Evolutionary conservation across 108 stramenopile species (phyloP).

Genomic region (Skeletonema costatum): DNA sequence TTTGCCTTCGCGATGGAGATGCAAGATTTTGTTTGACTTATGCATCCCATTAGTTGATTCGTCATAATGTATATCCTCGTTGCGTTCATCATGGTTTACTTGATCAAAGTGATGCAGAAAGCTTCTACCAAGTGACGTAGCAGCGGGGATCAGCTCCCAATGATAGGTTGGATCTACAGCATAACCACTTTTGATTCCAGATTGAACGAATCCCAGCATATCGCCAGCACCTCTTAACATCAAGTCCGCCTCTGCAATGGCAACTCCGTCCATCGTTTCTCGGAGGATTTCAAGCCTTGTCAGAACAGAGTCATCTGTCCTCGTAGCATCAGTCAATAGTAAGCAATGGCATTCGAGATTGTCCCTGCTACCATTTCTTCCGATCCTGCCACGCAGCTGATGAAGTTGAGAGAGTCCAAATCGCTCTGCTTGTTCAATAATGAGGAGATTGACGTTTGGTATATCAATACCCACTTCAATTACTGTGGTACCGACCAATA

Average conservation of each 20-base stretch:
- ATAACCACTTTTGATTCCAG: conserved; percentile 23
- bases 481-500: conserved; percentile 62
- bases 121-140: conserved; percentile 16
- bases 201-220: conserved; percentile 49
- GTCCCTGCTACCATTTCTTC: conserved; percentile 38
- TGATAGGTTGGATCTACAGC: conserved; percentile 20
- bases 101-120: conserved; percentile 18
- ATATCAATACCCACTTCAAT: conserved; percentile 73
- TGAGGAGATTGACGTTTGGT: conserved; percentile 55
- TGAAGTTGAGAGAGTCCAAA: conserved; percentile 64
- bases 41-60: conserved; percentile 1
- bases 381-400: conserved; percentile 64
- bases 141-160: conserved; percentile 29
- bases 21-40: background rate
- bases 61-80: background rate
- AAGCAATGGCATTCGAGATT: conserved; percentile 28
- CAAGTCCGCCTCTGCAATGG: conserved; percentile 55
- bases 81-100: background rate
- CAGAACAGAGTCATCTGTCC: conserved; percentile 1
- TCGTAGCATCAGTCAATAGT: conserved; percentile 8
- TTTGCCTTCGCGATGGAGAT: background rate
- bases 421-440: conserved; percentile 56
- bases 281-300: conserved; percentile 34
- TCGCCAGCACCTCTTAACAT: conserved; percentile 54
- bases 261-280: conserved; percentile 37